These are phyloP conservation scores for Nepenthes alata DNA, from an alignment of 179 eudicot species.

Conservation along the genomic window DNA sequence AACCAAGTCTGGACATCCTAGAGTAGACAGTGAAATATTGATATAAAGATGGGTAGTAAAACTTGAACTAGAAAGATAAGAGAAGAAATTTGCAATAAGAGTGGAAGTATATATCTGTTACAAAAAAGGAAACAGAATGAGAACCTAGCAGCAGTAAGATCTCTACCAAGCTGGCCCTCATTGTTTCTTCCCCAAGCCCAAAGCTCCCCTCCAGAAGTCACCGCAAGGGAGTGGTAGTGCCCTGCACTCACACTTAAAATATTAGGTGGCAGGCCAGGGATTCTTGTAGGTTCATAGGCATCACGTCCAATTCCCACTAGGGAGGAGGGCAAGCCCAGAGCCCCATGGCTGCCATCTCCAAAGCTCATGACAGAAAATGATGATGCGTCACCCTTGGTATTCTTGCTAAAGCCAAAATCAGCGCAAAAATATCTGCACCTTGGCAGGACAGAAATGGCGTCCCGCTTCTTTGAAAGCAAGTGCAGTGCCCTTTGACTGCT, in stretches of 20 bases:
- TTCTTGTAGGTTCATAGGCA: constrained; percentile 71
- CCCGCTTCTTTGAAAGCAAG: not conserved
- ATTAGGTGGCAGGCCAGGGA: constrained; percentile 64
- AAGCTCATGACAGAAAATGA: constrained; percentile 61
- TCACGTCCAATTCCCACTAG: constrained; percentile 50
- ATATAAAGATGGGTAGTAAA: too few species aligned
- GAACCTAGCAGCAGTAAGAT: constrained; percentile 56
- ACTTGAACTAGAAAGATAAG: too few species aligned
- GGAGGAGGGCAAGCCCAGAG: constrained; percentile 61
- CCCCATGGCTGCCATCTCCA: constrained; percentile 91
- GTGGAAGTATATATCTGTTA: too few species aligned
- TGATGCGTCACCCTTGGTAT: too few species aligned
- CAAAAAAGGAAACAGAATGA: not conserved
- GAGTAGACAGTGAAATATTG: too few species aligned
- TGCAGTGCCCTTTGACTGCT: constrained; percentile 1
- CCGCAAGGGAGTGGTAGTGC: constrained; percentile 91
- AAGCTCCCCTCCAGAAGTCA: constrained; percentile 63
- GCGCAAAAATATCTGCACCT: not conserved
- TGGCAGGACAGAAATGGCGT: not conserved
- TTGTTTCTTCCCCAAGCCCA: constrained; percentile 98
- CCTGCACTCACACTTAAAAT: constrained; percentile 57
- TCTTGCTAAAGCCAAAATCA: not conserved
- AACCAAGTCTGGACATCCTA: too few species aligned
- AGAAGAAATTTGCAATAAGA: too few species aligned
- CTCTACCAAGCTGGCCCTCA: constrained; percentile 87